Conservation (phyloP, 495 filamentous ascomycete genomes). For the Lasiosphaeria hispida region DNA sequence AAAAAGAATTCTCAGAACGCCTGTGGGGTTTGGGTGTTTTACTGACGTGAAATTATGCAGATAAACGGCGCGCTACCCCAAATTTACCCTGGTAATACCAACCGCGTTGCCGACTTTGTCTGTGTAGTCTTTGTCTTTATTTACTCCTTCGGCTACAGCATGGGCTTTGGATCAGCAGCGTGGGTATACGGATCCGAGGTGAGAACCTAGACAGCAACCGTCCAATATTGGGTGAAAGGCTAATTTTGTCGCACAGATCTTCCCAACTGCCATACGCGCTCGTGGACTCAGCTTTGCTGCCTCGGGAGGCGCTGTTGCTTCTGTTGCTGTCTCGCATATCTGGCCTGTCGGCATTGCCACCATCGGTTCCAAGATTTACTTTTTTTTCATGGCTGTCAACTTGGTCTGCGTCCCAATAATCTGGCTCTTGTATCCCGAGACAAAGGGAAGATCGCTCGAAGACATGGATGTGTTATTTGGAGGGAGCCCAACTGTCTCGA, state of each 20-base stretch:
- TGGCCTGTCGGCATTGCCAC: constrained; percentile 50
- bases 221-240: background rate
- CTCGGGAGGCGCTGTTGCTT: constrained; percentile 49
- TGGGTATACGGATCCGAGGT: constrained; percentile 61
- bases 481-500: constrained; percentile 10
- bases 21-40: too few relatives aligned
- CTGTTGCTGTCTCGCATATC: constrained; percentile 46
- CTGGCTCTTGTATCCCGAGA: constrained; percentile 52
- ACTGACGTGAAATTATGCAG: constrained; percentile 24
- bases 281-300: constrained; percentile 52
- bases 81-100: constrained; percentile 50
- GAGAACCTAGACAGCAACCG: background rate
- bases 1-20: background rate
- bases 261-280: constrained; percentile 51
- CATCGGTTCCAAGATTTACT: constrained; percentile 56
- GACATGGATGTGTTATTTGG: constrained; percentile 54
- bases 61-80: constrained; percentile 53
- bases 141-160: constrained; percentile 55
- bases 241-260: constrained; percentile 37
- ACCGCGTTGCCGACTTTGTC: constrained; percentile 46
- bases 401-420: constrained; percentile 49
- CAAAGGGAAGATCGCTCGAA: constrained; percentile 50
- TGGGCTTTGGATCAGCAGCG: constrained; percentile 55
- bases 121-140: constrained; percentile 58
- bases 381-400: constrained; percentile 58